Evolutionary conservation across 2,329 filamentous ascomycete species (phyloP).

Genomic region (Pseudogymnoascus sp.): DNA sequence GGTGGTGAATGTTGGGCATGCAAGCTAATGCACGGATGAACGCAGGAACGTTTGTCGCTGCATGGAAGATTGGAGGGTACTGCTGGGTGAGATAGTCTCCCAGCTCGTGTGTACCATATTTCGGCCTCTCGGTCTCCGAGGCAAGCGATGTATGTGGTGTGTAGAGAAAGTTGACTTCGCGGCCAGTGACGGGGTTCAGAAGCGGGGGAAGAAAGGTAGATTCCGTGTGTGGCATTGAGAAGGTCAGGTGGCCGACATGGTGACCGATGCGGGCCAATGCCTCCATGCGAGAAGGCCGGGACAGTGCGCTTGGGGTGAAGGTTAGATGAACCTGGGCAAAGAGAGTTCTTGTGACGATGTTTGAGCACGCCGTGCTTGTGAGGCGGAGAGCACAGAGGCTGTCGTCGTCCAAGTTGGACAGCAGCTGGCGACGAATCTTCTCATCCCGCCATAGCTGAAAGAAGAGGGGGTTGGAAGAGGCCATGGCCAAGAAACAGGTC

Average conservation of each 20-base stretch:
- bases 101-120: slow-evolving; percentile 72
- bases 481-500: slow-evolving; percentile 22
- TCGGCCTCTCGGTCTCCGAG: slow-evolving; percentile 56
- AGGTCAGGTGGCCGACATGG: slow-evolving; percentile 70
- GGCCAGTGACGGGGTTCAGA: slow-evolving; percentile 67
- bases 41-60: slow-evolving; percentile 76
- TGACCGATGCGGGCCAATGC: slow-evolving; percentile 72
- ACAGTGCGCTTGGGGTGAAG: slow-evolving; percentile 69
- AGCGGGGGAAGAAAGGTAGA: slow-evolving; percentile 80
- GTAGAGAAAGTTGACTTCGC: slow-evolving; percentile 75
- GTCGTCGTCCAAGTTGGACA: slow-evolving; percentile 25
- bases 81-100: slow-evolving; percentile 77
- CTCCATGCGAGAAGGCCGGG: slow-evolving; percentile 62
- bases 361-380: slow-evolving; percentile 62
- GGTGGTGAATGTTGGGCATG: slow-evolving; percentile 62
- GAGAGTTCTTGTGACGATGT: slow-evolving; percentile 60
- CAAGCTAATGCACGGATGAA: slow-evolving; percentile 70
- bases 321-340: slow-evolving; percentile 64
- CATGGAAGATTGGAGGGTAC: slow-evolving; percentile 83
- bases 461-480: slow-evolving; percentile 24
- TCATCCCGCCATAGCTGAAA: slow-evolving; percentile 28
- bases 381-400: slow-evolving; percentile 52
- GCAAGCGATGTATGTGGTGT: slow-evolving; percentile 64
- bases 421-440: slow-evolving; percentile 22
- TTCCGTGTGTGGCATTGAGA: slow-evolving; percentile 68